Base-by-base conservation (phyloP, 2,329 filamentous ascomycete genomes). In the Fusarium staphyleae region DNA sequence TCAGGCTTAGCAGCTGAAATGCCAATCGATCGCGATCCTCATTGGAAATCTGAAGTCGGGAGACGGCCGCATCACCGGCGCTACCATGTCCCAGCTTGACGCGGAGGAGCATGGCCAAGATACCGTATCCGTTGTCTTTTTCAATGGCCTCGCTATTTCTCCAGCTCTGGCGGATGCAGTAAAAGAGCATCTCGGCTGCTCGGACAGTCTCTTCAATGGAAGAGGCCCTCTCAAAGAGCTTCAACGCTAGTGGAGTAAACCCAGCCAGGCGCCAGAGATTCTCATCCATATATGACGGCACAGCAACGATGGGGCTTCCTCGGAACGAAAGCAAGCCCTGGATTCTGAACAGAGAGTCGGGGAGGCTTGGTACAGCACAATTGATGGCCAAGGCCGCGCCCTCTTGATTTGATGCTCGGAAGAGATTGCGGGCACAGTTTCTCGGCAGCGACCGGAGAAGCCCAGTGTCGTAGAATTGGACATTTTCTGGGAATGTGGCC, bases 71-170 rank as follows among this genome's bases (percentile, higher is more conserved):
- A 11, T 76, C 74, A 12, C 68, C 29, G 50, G 68, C 64, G 57
- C 72, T 61, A 39, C 74, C 63, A 63, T 81, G 80, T 5, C 88
- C 89, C 26, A 96, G 79, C 71, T 96, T 97, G 48, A 90, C 89
- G 48, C 91, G 87, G 18, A 99, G 75, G 14, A 98, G 81, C 72
- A 92, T 86, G 33, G 89, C 89, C 43, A 99, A 77, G 29, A 98
- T 90, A 19, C 90, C 89, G 70, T 97, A 99, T 0, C 93, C 96
- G 63, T 96, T 95, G 54, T 96, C 92, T 66, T 90, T 87, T 72
- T 99, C 95, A 89, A 99, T 97, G 19, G 95, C 93, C 71, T 99
- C 96, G 63, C 95, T 98, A 63, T 98, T 98, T 60, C 95, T 85
- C 95, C 96, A 99, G 70, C 90, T 98, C 60, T 90, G 88, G 62